Evolutionary conservation across 225 moss, liverwort and hornwort species (phyloP).

Genomic region (Ulota crispa): DNA sequence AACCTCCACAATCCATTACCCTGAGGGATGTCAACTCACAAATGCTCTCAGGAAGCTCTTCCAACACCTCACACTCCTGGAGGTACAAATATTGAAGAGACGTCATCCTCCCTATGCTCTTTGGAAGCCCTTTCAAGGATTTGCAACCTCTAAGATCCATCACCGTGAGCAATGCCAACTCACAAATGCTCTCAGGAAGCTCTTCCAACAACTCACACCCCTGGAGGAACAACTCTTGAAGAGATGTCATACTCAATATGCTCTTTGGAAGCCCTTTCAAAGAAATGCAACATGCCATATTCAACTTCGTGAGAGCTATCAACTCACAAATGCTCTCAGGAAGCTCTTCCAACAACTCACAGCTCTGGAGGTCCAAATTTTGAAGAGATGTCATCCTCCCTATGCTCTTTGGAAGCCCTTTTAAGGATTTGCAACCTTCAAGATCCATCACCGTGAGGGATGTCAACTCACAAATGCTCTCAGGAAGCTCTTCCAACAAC

Average conservation of each 20-base stretch:
- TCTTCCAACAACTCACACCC: too few species aligned
- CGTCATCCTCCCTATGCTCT: too few species aligned
- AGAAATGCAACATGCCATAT: neutral
- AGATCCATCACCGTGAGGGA: neutral
- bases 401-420: neutral
- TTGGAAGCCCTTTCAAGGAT: too few species aligned
- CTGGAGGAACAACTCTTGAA: accelerated
- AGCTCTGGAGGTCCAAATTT: accelerated
- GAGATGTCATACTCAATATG: neutral
- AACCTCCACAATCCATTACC: accelerated
- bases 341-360: neutral
- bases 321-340: neutral
- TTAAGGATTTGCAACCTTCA: neutral
- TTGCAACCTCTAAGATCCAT: too few species aligned
- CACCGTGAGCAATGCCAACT: neutral
- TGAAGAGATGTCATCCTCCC: neutral
- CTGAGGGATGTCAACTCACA: too few species aligned
- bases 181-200: too few species aligned
- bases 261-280: neutral
- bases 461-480: neutral
- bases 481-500: neutral
- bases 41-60: too few species aligned
- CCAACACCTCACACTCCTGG: too few species aligned
- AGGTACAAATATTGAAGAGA: too few species aligned
- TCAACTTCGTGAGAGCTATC: neutral